Evolutionary conservation across 2,329 filamentous ascomycete species (phyloP).

Genomic region (Paecilomyces sp.): DNA sequence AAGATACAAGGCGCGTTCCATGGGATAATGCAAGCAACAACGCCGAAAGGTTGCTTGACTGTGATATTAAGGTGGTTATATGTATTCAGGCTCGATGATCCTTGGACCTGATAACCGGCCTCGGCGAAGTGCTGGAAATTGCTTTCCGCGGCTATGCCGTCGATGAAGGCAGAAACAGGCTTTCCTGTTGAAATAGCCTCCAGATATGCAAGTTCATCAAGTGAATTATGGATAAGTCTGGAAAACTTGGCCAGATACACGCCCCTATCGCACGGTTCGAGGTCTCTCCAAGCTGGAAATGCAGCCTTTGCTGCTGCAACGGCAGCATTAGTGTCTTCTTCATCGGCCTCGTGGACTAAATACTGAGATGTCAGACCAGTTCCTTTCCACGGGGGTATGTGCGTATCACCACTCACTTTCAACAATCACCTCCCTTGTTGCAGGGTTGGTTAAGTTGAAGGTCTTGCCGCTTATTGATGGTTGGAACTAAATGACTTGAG

Average conservation of each 20-base stretch:
- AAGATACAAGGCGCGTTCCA: constrained; percentile 49
- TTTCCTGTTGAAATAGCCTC: constrained; percentile 31
- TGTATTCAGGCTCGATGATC: constrained; percentile 22
- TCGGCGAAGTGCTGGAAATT: constrained; percentile 21
- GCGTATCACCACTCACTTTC: constrained; percentile 5
- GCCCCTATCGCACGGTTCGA: constrained; percentile 24
- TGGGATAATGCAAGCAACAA: constrained; percentile 52
- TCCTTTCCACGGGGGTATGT: neutral
- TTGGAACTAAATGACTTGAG: constrained; percentile 4
- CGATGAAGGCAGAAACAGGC: constrained; percentile 22
- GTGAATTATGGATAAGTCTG: constrained; percentile 19
- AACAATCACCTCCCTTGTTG: constrained; percentile 9
- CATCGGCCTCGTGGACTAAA: constrained; percentile 24
- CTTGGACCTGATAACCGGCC: constrained; percentile 20
- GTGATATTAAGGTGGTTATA: constrained; percentile 20
- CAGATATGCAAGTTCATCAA: constrained; percentile 23
- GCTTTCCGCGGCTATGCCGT: constrained; percentile 12
- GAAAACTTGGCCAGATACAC: constrained; percentile 26
- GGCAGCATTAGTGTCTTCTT: constrained; percentile 27
- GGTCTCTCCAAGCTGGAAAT: constrained; percentile 30
- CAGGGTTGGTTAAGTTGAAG: constrained; percentile 9
- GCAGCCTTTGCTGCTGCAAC: constrained; percentile 31
- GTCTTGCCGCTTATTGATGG: constrained; percentile 10
- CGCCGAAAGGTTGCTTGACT: constrained; percentile 48
- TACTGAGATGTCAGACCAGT: neutral